These are phyloP conservation scores for Penicillium sp. DNA, from an alignment of 2,329 filamentous ascomycete genomes.

Conservation along the genomic window DNA sequence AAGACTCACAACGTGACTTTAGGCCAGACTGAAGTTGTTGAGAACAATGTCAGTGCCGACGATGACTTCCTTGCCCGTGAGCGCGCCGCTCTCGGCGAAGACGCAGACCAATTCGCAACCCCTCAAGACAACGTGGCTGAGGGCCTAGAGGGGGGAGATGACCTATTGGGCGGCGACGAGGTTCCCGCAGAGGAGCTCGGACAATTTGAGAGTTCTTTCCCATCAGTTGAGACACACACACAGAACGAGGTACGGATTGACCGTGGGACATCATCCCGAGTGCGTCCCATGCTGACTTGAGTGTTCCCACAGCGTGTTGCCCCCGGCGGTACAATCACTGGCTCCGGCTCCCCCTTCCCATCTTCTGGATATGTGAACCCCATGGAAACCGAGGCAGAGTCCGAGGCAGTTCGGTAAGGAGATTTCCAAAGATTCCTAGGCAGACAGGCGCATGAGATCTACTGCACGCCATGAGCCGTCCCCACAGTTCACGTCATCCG, in stretches of 20 bases:
- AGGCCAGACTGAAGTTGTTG: conserved; percentile 37
- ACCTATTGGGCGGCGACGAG: conserved; percentile 62
- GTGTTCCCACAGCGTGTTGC: conserved; percentile 59
- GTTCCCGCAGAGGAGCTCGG: conserved; percentile 47
- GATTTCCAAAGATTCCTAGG: neutral
- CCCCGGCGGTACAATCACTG: conserved; percentile 77
- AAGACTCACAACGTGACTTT: conserved; percentile 24
- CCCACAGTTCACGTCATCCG: neutral
- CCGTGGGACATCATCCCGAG: neutral
- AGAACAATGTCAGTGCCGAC: conserved; percentile 48
- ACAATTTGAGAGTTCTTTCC: conserved; percentile 86
- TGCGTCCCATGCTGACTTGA: conserved; percentile 16
- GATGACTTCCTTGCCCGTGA: conserved; percentile 88
- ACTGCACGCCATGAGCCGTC: neutral
- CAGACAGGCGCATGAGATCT: conserved; percentile 8
- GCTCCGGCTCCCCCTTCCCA: conserved; percentile 58
- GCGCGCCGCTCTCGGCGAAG: conserved; percentile 84
- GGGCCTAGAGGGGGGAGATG: conserved; percentile 63
- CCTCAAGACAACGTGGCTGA: conserved; percentile 63
- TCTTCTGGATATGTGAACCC: conserved; percentile 51
- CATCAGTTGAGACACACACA: conserved; percentile 69
- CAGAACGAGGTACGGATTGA: conserved; percentile 63
- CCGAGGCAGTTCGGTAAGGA: conserved; percentile 71
- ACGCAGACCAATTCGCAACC: conserved; percentile 85
- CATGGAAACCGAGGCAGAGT: conserved; percentile 71